phyloP scores from a whole-genome alignment of 1,139 yeast species.

The Saccharomyces pastorianus region DNA sequence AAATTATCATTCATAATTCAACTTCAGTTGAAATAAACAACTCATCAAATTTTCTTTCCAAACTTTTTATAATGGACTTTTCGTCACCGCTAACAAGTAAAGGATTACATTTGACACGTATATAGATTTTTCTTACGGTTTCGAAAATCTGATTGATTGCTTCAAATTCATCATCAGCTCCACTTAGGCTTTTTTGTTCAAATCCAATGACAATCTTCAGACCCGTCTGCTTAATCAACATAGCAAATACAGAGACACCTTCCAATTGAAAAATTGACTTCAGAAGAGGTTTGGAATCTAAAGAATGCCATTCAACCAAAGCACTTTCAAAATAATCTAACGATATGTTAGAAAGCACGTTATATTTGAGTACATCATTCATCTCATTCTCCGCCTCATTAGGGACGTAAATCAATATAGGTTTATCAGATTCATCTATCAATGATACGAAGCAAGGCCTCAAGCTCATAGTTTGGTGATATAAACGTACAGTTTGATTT shows the following conservation, averaged over 20 bases:
- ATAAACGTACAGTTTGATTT: not conserved
- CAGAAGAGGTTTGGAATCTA: conserved; percentile 13
- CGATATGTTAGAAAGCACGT: conserved; percentile 28
- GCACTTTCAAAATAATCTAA: conserved; percentile 29
- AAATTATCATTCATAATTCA: not conserved
- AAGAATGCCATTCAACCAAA: conserved; percentile 18
- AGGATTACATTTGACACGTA: conserved; percentile 24
- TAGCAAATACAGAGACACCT: conserved; percentile 26
- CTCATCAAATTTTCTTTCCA: conserved; percentile 8
- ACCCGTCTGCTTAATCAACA: conserved; percentile 24
- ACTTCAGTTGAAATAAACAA: not conserved
- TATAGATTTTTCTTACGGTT: conserved; percentile 19
- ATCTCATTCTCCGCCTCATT: conserved; percentile 11
- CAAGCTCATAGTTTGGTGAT: not conserved
- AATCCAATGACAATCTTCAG: conserved; percentile 28
- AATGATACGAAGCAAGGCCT: conserved; percentile 23
- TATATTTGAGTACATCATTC: conserved; percentile 23
- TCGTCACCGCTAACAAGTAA: conserved; percentile 10
- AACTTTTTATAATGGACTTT: conserved; percentile 6
- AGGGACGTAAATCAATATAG: conserved; percentile 22
- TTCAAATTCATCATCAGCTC: conserved; percentile 8
- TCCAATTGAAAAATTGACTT: conserved; percentile 25
- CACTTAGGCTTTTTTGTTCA: conserved; percentile 6
- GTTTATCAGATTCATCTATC: conserved; percentile 21
- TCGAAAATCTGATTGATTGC: conserved; percentile 17